These are phyloP conservation scores for Trichoderma sp. DNA, from an alignment of 2,329 filamentous ascomycete species.

Conservation along the genomic window DNA sequence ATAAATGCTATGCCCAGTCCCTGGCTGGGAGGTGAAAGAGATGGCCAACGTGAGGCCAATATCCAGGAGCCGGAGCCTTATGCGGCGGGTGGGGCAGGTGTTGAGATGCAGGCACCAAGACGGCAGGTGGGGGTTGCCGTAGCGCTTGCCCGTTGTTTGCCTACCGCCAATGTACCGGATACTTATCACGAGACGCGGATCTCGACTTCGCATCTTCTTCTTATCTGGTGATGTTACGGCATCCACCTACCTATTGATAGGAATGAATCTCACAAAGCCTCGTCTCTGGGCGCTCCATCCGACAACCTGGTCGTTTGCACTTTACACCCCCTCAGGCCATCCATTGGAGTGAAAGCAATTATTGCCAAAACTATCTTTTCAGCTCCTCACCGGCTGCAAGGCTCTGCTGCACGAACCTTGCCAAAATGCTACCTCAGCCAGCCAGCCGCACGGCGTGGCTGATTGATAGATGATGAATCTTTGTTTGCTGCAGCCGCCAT, in stretches of 20 bases:
- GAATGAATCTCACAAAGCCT: neutral
- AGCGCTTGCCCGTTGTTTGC: neutral
- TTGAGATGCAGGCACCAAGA: slow-evolving; percentile 9
- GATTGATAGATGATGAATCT: slow-evolving; percentile 9
- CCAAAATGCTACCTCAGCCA: slow-evolving; percentile 13
- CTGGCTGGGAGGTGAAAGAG: neutral
- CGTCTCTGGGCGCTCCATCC: neutral
- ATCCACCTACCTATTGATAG: neutral
- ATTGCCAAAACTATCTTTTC: neutral
- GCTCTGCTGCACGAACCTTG: slow-evolving; percentile 6
- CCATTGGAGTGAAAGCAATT: no score
- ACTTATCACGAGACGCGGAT: neutral
- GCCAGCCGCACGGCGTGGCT: slow-evolving; percentile 25
- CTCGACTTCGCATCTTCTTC: slow-evolving; percentile 1
- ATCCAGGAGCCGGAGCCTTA: slow-evolving; percentile 1
- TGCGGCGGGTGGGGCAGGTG: slow-evolving; percentile 1
- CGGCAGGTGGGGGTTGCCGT: slow-evolving; percentile 6
- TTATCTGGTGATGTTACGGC: neutral
- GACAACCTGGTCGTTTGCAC: neutral
- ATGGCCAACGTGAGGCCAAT: neutral
- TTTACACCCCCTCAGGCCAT: neutral
- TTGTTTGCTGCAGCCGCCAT: slow-evolving; percentile 8
- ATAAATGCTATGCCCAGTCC: neutral
- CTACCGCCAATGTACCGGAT: neutral
- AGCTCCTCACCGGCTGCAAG: slow-evolving; percentile 13